Evolutionary conservation across 495 filamentous ascomycete species (phyloP).

Genomic region (Gamarada debralockiae): DNA sequence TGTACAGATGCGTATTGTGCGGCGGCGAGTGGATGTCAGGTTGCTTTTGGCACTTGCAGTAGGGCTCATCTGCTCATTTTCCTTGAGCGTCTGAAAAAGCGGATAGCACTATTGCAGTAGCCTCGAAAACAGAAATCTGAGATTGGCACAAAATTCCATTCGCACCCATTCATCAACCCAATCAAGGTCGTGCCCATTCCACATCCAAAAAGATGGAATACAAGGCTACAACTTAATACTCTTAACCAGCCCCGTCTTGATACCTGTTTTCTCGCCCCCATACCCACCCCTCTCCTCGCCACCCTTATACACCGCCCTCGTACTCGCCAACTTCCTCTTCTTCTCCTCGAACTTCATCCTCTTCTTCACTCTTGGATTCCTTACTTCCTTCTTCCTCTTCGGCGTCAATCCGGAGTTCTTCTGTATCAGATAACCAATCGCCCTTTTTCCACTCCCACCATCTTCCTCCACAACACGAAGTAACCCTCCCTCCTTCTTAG

Average conservation of each 20-base stretch:
- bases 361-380: constrained; percentile 98
- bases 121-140: no score
- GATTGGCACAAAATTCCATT: not conserved
- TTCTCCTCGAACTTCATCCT: constrained; percentile 87
- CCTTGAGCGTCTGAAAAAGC: no score
- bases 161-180: not conserved
- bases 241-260: constrained; percentile 90
- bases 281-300: constrained; percentile 87
- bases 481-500: constrained; percentile 40
- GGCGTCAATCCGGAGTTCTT: constrained; percentile 96
- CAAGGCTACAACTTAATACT: constrained; percentile 73
- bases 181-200: not conserved
- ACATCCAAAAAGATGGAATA: not conserved
- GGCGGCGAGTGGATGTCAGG: no score
- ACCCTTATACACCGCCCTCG: constrained; percentile 80
- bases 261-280: constrained; percentile 88
- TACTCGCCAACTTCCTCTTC: constrained; percentile 87
- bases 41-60: no score
- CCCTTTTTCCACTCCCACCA: constrained; percentile 74
- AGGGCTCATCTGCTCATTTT: no score
- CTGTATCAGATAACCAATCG: constrained; percentile 86
- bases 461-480: constrained; percentile 57
- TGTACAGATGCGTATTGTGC: no score
- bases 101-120: no score
- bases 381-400: constrained; percentile 82